phyloP scores from a whole-genome alignment of 2,329 filamentous ascomycete genomes.

The Tolypocladium inflatum region DNA sequence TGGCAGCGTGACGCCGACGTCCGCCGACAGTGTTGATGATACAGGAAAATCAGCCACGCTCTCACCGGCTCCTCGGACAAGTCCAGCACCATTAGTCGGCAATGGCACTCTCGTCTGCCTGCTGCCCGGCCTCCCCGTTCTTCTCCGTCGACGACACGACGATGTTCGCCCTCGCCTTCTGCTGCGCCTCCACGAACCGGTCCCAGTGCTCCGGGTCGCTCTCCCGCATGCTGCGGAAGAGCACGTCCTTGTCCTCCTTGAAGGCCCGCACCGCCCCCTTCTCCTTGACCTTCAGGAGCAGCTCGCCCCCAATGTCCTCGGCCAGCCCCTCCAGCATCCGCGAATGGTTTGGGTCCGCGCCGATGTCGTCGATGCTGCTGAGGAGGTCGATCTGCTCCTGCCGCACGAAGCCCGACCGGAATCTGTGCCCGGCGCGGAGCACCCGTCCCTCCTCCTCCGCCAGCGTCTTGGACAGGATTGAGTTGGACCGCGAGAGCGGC shows the following conservation, averaged over 20 bases:
- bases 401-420: slow-evolving; percentile 43
- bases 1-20: background rate
- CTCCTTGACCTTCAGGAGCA: slow-evolving; percentile 42
- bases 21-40: background rate
- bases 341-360: slow-evolving; percentile 38
- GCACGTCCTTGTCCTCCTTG: slow-evolving; percentile 43
- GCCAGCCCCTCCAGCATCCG: slow-evolving; percentile 52
- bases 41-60: background rate
- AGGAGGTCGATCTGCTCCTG: slow-evolving; percentile 42
- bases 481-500: slow-evolving; percentile 41
- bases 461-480: slow-evolving; percentile 42
- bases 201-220: slow-evolving; percentile 59
- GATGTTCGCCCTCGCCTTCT: slow-evolving; percentile 48
- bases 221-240: slow-evolving; percentile 41
- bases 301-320: slow-evolving; percentile 51
- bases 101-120: slow-evolving; percentile 30
- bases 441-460: slow-evolving; percentile 48
- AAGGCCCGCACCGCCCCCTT: slow-evolving; percentile 54
- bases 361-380: slow-evolving; percentile 38
- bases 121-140: slow-evolving; percentile 8
- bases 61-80: too few species aligned
- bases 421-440: slow-evolving; percentile 45
- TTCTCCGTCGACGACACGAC: slow-evolving; percentile 18
- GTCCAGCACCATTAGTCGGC: slow-evolving; percentile 20
- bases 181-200: slow-evolving; percentile 50